phyloP scores from a whole-genome alignment of 75 land plant genomes.

The Azolla pinnata region DNA sequence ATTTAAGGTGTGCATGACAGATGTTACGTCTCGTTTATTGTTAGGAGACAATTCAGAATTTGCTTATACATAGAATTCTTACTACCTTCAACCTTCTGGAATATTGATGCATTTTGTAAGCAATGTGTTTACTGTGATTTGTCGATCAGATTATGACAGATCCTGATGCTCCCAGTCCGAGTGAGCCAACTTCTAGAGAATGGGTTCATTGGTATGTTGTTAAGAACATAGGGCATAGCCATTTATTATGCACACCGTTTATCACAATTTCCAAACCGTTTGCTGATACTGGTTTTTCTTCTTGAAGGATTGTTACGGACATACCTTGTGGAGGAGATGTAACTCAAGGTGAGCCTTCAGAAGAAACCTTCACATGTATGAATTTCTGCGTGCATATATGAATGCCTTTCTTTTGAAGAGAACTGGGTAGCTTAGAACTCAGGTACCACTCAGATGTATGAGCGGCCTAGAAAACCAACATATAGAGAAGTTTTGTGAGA shows the following conservation, averaged over 20 bases:
- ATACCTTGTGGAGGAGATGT: conserved; percentile 75
- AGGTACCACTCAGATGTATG: too few species aligned
- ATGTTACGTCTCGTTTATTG: too few species aligned
- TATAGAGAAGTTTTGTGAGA: too few species aligned
- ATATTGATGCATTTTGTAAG: too few species aligned
- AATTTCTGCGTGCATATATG: neutral
- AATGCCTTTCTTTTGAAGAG: too few species aligned
- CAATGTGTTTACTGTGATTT: conserved; percentile 11
- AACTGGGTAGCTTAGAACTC: too few species aligned
- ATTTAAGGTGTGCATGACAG: too few species aligned
- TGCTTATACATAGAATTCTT: neutral
- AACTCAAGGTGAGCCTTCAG: conserved; percentile 48
- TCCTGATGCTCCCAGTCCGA: conserved; percentile 80
- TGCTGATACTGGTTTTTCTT: neutral
- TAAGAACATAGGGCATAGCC: neutral
- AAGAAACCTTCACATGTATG: neutral
- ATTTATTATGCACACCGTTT: neutral
- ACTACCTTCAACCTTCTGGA: neutral
- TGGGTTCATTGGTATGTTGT: conserved; percentile 59
- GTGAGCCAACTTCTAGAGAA: conserved; percentile 64
- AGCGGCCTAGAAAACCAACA: too few species aligned
- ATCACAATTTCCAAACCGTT: neutral
- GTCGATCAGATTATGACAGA: conserved; percentile 63
- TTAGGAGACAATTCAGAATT: too few species aligned
- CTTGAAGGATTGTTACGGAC: conserved; percentile 77